Evolutionary conservation across 2,329 filamentous ascomycete species (phyloP), one percentile per base, ranked within the genome.

Genomic region (Fusarium domesticum): DNA sequence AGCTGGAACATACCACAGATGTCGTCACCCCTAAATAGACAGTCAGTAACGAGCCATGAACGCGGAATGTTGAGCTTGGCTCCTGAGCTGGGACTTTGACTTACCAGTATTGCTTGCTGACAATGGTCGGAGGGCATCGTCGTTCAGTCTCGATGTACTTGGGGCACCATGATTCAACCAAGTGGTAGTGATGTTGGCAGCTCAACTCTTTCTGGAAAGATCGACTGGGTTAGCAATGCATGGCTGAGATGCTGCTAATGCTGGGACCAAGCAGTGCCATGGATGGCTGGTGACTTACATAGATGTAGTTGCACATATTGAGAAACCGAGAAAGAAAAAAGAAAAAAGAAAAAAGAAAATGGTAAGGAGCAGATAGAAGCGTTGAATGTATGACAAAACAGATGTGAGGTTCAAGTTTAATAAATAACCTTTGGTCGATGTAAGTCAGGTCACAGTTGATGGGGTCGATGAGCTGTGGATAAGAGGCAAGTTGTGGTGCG

Each of bases 231-330:
- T 40, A 57, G 51, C 48, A 42, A 53, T 39, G 23, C 34, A 42
- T 18, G 30, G 7, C 17, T 39, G 6, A 23, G 6, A 23, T 10
- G 6, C 20, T 6, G 20, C 20, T 10, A 23, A 6, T 23, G 20
- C 10, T 23, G 20, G 6, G 10, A 6, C 20, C 6, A 23, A 10
- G 10, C 6, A 23, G 20, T 10, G 6, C 20, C 6, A 23, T 6
- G 10, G 20, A 10, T 32, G 25, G 16, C 17, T n/a, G 32, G 20
- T 34, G 36, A 60, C 68, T 48, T 61, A 72, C 70, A 54, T 75
- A 74, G 43, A 74, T 76, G 58, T 74, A 76, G 62, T 76, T 74
- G 64, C 73, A 76, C 73, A 76, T 76, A 50, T 46, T 68, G 53
- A 39, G 45, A 23, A 43, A 30, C 39, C 19, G 35, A 15, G 30